Base-by-base conservation (phyloP, 1,284 basidiomycete genomes). In the Ganoderma resinaceum region DNA sequence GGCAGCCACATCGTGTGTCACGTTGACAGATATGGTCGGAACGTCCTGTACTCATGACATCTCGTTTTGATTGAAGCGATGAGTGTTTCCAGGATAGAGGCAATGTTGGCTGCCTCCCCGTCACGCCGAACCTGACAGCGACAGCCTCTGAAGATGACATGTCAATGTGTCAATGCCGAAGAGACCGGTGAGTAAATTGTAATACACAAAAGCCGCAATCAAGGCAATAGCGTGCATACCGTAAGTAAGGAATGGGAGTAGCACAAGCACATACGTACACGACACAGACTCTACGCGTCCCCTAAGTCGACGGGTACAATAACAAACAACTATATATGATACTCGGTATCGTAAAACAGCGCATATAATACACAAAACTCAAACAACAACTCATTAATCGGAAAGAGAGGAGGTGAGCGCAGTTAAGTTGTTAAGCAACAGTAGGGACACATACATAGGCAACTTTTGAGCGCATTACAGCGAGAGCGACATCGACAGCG, bases 401-500 rank as follows among this genome's bases (percentile, higher is more conserved):
- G 12, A 16, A 18, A n/a, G 6, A 49, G 11, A 49, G 11, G 7
- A 12, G 23, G 14, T 4, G 11, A 49, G 23, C 46, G 23, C 18
- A 43, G 16, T 43, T 20, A 9, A n/a, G 43, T 23, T n/a, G 43
- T 20, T 49, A 49, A 49, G 46, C 46, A 49, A 26, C 7, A 49
- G 46, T 43, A 23, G 11, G n/a, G 43, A 23, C n/a, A 23, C 9
- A 14, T 14, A 49, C 23, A 18, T 31, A 53, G 29, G 29, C 52
- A 55, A 55, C 52, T 55, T 55, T 55, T 55, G 18, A 33, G 31
- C 46, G 46, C 46, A 12, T 49, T 23, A 20, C 29, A 29, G 37
- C 37, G 37, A 60, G 23, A 63, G 62, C 62, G 40, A 37, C 8
- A 20, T 37, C 62, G 62, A 63, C 35, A 63, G 62, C 62, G 37